Conservation (phyloP, 371 early-diverging fungal species). For the Neoconidiobolus thromboides region DNA sequence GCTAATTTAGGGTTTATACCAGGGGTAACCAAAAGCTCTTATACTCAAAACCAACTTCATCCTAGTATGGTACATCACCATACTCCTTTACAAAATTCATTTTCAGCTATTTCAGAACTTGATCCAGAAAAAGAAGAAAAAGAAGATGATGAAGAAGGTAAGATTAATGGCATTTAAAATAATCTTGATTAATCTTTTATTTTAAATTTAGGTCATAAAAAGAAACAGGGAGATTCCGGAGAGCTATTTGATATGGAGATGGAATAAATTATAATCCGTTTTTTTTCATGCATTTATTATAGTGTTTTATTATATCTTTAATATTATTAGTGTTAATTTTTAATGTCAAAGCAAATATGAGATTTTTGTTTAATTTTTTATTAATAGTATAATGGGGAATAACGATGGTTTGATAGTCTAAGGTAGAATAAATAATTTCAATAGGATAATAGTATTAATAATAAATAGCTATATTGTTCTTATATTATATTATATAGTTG, state of each 20-base stretch:
- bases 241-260: constrained; percentile 13
- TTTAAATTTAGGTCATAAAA: not conserved
- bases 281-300: not conserved
- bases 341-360: too few relatives aligned
- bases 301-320: not conserved
- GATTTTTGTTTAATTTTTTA: too few relatives aligned
- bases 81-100: constrained; percentile 14
- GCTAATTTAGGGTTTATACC: constrained; percentile 34
- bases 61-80: constrained; percentile 8
- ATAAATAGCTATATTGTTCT: too few relatives aligned
- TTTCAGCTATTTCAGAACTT: constrained; percentile 2
- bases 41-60: constrained; percentile 9
- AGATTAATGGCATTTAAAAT: not conserved
- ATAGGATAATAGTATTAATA: too few relatives aligned
- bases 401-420: too few relatives aligned
- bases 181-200: not conserved
- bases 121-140: not conserved
- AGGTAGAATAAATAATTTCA: too few relatives aligned
- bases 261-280: constrained; percentile 6
- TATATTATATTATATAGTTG: too few relatives aligned
- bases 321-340: too few relatives aligned
- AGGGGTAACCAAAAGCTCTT: constrained; percentile 30
- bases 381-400: too few relatives aligned
- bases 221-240: constrained; percentile 4
- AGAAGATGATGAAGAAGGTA: not conserved